Base-by-base conservation (phyloP, 768 basidiomycete genomes). In the Cytidiella melzeri region DNA sequence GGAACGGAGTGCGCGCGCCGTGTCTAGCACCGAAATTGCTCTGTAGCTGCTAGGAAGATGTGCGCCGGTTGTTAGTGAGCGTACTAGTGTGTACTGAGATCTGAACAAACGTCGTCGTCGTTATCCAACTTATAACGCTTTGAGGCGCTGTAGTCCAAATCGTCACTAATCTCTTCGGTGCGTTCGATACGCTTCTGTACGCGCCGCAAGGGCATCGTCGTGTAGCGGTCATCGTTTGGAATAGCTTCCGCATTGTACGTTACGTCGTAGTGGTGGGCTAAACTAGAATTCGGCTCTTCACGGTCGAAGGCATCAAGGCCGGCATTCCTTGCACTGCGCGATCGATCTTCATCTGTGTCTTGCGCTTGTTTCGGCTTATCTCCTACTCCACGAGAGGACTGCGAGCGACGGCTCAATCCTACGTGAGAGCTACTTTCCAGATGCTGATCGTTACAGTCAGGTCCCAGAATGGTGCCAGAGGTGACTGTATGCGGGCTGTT, bases 401-500 rank as follows among this genome's bases (percentile, higher is more conserved):
- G 57, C 51, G 13, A 53, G 57, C 9, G 60, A 54, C 2, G 43
- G 19, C n/a, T 37, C 5, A 48, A 11, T 25, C 45, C 48, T 23
- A 24, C 40, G 37, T 21, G 45, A 19, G 28, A 43, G 20, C 4
- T 41, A 44, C 15, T 26, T 27, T 18, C 25, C 24, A 3, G 12
- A 24, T 12, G 6, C 15, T 55, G 30, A 11, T 36, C 10, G 21
- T 41, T 36, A n/a, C n/a, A n/a, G 9, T 46, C 5, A 15, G 21
- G 23, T 20, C 15, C 39, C 21, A 39, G 28, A 27, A 13, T 24
- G 43, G 52, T 1, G 21, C 9, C 13, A 19, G 45, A 39, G 23
- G 45, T 46, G 54, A 45, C 41, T 63, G 55, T 63, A 63, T 63
- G 61, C 61, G 61, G 55, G 18, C 44, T 19, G 38, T 61, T 57